These are phyloP conservation scores for Arthrobotrys iridis DNA, from an alignment of 2,329 filamentous ascomycete genomes.

Conservation along the genomic window DNA sequence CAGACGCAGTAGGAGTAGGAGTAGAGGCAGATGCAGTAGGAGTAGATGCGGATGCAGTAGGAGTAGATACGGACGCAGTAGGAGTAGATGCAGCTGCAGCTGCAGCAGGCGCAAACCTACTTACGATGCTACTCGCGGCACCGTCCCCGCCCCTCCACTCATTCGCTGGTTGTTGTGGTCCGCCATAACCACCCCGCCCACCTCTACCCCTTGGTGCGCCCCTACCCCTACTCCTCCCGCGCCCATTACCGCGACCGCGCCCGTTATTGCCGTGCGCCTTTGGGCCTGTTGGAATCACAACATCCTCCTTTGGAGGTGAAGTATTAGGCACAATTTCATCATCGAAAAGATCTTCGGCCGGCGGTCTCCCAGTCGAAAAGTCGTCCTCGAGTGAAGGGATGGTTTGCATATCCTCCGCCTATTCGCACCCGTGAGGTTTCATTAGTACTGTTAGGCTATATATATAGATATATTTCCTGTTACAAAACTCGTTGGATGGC, in stretches of 20 bases:
- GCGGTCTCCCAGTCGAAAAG: slow-evolving; percentile 57
- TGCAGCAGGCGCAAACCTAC: slow-evolving; percentile 25
- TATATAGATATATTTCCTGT: background rate
- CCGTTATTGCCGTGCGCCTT: slow-evolving; percentile 52
- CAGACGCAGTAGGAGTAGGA: slow-evolving; percentile 32
- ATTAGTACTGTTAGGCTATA: background rate
- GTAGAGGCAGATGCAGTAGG: background rate
- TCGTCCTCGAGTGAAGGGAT: slow-evolving; percentile 55
- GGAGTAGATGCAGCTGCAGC: background rate
- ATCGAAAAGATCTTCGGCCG: slow-evolving; percentile 57
- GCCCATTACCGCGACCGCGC: slow-evolving; percentile 29
- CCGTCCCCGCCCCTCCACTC: slow-evolving; percentile 41
- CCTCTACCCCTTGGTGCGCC: slow-evolving; percentile 19
- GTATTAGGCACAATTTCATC: slow-evolving; percentile 56
- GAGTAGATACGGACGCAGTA: background rate
- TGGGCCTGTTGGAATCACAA: slow-evolving; percentile 48
- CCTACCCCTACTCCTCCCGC: slow-evolving; percentile 33
- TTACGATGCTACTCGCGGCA: slow-evolving; percentile 19
- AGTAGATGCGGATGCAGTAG: background rate
- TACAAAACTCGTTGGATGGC: background rate
- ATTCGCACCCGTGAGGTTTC: background rate
- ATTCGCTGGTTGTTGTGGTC: background rate
- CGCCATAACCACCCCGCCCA: slow-evolving; percentile 2
- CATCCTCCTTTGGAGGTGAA: slow-evolving; percentile 50
- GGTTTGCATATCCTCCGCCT: slow-evolving; percentile 43